phyloP scores from a whole-genome alignment of 345 rosid genomes.

The Linum trigynum region DNA sequence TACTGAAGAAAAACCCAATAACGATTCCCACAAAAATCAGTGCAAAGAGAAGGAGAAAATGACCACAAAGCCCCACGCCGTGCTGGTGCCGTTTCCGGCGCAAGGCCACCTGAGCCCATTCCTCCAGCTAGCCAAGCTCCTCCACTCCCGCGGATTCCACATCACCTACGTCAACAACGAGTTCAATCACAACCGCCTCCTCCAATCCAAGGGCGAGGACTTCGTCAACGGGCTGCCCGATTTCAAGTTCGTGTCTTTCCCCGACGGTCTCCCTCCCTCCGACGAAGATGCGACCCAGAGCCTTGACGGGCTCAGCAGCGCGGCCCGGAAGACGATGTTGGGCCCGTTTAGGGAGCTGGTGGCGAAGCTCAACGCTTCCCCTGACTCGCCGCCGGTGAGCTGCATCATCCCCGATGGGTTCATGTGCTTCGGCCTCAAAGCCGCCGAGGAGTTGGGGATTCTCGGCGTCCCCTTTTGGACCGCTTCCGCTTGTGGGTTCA shows the following conservation, averaged over 20 bases:
- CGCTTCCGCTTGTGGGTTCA: conserved; percentile 8
- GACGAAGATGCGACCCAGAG: conserved; percentile 16
- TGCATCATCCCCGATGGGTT: conserved; percentile 10
- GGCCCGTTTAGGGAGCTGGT: conserved; percentile 14
- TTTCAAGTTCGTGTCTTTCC: conserved; percentile 25
- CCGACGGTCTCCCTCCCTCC: conserved; percentile 25
- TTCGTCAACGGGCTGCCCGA: neutral
- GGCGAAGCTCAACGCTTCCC: neutral
- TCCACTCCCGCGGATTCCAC: neutral
- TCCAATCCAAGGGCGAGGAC: conserved; percentile 14
- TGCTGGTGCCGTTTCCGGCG: neutral
- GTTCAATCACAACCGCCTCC: conserved; percentile 20
- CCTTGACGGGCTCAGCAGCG: conserved; percentile 6
- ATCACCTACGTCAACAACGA: conserved; percentile 5
- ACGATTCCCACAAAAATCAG: no score
- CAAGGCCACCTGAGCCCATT: neutral
- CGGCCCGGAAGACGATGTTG: conserved; percentile 8
- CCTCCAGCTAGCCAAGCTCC: neutral
- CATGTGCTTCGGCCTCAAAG: conserved; percentile 12
- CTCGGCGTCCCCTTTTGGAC: conserved; percentile 12
- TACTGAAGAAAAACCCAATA: no score
- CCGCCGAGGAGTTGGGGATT: conserved; percentile 9
- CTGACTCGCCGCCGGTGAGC: neutral
- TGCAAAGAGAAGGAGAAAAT: no score
- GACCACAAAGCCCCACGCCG: neutral